Conservation (phyloP, 768 basidiomycete genomes). For the Suillus placidus region DNA sequence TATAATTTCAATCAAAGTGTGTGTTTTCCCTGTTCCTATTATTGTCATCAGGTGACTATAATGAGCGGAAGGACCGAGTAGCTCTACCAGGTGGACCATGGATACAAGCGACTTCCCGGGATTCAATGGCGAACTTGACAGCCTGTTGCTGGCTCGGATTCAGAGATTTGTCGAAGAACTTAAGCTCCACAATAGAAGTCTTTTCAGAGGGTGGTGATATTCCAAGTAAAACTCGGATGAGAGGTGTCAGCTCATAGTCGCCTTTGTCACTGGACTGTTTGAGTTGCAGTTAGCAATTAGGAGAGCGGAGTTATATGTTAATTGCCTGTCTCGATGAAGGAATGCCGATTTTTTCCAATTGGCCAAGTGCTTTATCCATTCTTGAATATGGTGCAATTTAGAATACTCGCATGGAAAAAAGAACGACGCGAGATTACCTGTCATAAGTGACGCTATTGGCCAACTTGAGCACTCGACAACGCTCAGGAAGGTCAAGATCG, state of each 20-base stretch:
- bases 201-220: conserved; percentile 50
- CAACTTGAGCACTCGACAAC: conserved; percentile 83
- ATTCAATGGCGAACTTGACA: conserved; percentile 78
- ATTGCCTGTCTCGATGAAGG: conserved; percentile 29
- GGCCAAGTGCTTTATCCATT: conserved; percentile 84
- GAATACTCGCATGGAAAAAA: background rate
- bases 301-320: background rate
- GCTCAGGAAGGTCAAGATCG: conserved; percentile 81
- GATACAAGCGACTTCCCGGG: conserved; percentile 85
- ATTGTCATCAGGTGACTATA: conserved; percentile 1
- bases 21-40: conserved; percentile 90
- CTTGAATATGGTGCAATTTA: conserved; percentile 38
- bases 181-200: conserved; percentile 42
- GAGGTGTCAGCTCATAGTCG: conserved; percentile 46
- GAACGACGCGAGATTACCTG: conserved; percentile 1
- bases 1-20: conserved; percentile 92
- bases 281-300: conserved; percentile 5
- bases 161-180: conserved; percentile 74
- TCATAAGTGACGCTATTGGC: conserved; percentile 94
- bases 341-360: conserved; percentile 52
- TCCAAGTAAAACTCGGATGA: conserved; percentile 75
- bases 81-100: conserved; percentile 93
- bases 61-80: background rate
- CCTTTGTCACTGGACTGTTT: conserved; percentile 44
- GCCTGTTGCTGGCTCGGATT: conserved; percentile 87